phyloP scores from a whole-genome alignment of 352 stramenopile genomes.

The Phytopythium ostracodes region DNA sequence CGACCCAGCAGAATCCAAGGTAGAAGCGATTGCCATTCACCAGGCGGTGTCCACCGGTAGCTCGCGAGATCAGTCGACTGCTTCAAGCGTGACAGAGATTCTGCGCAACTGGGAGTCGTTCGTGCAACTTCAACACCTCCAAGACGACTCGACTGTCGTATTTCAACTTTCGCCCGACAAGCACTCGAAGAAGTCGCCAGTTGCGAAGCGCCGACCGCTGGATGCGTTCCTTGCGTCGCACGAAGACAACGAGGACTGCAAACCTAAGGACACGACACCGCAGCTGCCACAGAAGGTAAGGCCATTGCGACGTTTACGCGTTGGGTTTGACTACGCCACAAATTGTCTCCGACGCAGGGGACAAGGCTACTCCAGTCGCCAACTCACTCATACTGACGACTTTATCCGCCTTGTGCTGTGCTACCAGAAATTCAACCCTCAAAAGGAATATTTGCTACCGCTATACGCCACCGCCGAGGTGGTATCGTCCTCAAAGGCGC shows the following conservation, averaged over 20 bases:
- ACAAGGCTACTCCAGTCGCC: too few species aligned
- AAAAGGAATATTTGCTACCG: slow-evolving; percentile 43
- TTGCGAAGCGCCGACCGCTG: not conserved
- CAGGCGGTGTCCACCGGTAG: not conserved
- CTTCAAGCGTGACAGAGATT: slow-evolving; percentile 23
- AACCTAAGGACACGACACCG: not conserved
- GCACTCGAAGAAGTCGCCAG: slow-evolving; percentile 12
- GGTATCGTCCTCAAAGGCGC: slow-evolving; percentile 15
- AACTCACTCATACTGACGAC: not conserved
- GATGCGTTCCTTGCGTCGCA: not conserved
- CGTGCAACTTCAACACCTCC: slow-evolving; percentile 45
- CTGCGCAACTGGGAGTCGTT: slow-evolving; percentile 51
- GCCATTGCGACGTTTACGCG: not conserved
- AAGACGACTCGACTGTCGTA: slow-evolving; percentile 26
- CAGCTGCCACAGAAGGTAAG: slow-evolving; percentile 22
- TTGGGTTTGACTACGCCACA: not conserved
- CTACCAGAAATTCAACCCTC: slow-evolving; percentile 33
- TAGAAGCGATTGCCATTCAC: not conserved
- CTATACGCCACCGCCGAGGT: slow-evolving; percentile 42
- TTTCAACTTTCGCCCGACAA: slow-evolving; percentile 22
- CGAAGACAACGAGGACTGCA: not conserved
- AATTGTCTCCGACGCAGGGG: too few species aligned
- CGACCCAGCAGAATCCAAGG: not conserved
- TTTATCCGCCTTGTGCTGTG: not conserved
- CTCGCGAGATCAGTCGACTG: not conserved